phyloP scores from a whole-genome alignment of 495 filamentous ascomycete species.

The Penicillium cataractarum region DNA sequence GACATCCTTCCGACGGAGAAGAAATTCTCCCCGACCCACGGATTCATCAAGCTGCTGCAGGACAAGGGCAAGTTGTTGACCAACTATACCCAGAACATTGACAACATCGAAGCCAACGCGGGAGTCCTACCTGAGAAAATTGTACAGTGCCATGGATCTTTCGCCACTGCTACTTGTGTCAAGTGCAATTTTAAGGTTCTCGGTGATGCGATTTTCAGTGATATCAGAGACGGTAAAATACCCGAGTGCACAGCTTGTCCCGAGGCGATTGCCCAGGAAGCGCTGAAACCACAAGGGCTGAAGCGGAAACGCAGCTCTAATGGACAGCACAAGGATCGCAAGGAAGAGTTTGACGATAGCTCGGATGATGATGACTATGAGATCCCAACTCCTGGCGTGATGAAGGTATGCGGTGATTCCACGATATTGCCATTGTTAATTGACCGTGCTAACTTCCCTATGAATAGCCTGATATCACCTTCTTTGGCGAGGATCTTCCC shows the following conservation, averaged over 20 bases:
- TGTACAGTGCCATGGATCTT: slow-evolving; percentile 95
- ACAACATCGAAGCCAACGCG: slow-evolving; percentile 90
- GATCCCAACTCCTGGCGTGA: slow-evolving; percentile 76
- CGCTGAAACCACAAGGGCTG: slow-evolving; percentile 47
- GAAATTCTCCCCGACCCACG: slow-evolving; percentile 87
- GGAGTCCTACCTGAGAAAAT: slow-evolving; percentile 83
- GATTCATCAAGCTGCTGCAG: slow-evolving; percentile 93
- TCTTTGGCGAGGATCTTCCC: slow-evolving; percentile 79
- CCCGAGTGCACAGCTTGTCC: slow-evolving; percentile 56
- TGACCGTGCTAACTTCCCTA: slow-evolving; percentile 3
- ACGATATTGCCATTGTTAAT: neutral
- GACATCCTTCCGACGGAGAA: slow-evolving; percentile 80
- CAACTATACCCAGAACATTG: slow-evolving; percentile 98
- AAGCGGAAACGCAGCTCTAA: slow-evolving; percentile 80
- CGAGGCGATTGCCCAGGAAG: slow-evolving; percentile 45
- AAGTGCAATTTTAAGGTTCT: slow-evolving; percentile 77
- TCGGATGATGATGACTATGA: slow-evolving; percentile 75
- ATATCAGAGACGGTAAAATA: slow-evolving; percentile 73
- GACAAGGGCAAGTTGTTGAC: slow-evolving; percentile 88
- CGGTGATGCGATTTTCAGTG: slow-evolving; percentile 75
- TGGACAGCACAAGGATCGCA: slow-evolving; percentile 55
- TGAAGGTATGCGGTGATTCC: slow-evolving; percentile 64
- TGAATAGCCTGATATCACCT: slow-evolving; percentile 83
- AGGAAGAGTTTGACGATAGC: slow-evolving; percentile 59
- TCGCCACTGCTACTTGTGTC: slow-evolving; percentile 87